Evolutionary conservation across 495 filamentous ascomycete genomes (phyloP).

Genomic region (Trichoderma asperelloides): DNA sequence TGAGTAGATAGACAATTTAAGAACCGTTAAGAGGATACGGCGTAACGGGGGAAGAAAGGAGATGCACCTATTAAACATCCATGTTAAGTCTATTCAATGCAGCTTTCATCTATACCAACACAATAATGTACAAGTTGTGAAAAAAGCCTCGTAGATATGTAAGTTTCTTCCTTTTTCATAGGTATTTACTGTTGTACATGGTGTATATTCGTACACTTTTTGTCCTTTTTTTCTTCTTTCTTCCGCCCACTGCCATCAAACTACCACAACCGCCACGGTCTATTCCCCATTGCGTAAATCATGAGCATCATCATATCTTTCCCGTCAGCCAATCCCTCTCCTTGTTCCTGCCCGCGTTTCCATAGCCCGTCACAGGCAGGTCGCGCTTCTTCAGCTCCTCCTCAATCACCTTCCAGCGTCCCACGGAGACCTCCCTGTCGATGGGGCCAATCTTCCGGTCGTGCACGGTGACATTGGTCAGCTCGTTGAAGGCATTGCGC

Average conservation of each 20-base stretch:
- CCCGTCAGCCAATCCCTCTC: constrained; percentile 9
- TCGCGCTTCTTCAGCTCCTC: constrained; percentile 56
- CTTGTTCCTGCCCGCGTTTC: not conserved
- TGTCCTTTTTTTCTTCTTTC: not conserved
- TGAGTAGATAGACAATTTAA: too few relatives aligned
- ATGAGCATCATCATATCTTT: not conserved
- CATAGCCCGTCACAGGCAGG: constrained; percentile 37
- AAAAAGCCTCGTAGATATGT: not conserved
- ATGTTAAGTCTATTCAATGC: too few relatives aligned
- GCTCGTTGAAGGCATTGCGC: constrained; percentile 31
- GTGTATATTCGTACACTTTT: constrained; percentile 2
- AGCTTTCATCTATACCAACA: too few relatives aligned
- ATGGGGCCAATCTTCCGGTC: constrained; percentile 50
- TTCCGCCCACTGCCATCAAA: not conserved
- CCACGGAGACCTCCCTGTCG: constrained; percentile 65
- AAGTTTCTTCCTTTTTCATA: not conserved
- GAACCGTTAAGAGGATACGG: too few relatives aligned
- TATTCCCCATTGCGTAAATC: not conserved
- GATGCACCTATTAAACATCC: too few relatives aligned
- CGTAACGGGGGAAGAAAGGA: too few relatives aligned
- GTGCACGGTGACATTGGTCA: constrained; percentile 65
- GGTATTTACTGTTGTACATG: not conserved
- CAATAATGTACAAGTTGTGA: not conserved
- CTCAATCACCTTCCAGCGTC: constrained; percentile 79
- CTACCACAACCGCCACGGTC: not conserved